These are phyloP conservation scores for Herpotrichia juniperi DNA, from an alignment of 2,329 filamentous ascomycete species.

Conservation along the genomic window DNA sequence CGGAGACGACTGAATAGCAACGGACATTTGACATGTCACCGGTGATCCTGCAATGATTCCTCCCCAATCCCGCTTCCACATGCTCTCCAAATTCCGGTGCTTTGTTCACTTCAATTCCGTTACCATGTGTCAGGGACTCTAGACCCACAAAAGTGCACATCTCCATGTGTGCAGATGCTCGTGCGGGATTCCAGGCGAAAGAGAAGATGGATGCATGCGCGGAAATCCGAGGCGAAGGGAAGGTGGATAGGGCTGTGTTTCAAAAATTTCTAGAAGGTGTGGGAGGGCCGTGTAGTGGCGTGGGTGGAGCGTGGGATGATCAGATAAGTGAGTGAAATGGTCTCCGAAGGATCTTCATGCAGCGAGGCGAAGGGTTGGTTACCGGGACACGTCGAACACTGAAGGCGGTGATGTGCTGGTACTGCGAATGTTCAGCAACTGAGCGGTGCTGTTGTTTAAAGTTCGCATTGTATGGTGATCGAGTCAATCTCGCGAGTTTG, in stretches of 20 bases:
- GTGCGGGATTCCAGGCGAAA: background rate
- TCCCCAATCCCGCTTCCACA: no score
- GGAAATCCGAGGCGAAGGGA: background rate
- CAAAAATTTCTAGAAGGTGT: no score
- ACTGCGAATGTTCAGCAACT: background rate
- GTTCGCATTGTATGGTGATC: background rate
- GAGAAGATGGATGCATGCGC: background rate
- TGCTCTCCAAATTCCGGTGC: no score
- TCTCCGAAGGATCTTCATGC: no score
- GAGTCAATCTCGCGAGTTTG: background rate
- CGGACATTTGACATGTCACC: conserved; percentile 1
- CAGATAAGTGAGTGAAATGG: no score
- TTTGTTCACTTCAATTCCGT: background rate
- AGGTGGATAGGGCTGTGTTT: no score
- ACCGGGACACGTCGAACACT: background rate
- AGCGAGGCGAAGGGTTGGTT: no score
- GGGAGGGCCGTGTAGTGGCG: no score
- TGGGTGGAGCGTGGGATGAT: no score
- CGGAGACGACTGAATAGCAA: no score
- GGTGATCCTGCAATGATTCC: no score
- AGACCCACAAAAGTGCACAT: background rate
- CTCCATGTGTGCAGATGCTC: background rate
- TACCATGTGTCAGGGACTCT: background rate
- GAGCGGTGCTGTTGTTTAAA: background rate
- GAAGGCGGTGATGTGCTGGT: background rate